A percentile compares a stretch with the other conserved stretches of the same genome.
Conservation (phyloP, 805 yeast species). For the Clavispora phyllophila region DNA sequence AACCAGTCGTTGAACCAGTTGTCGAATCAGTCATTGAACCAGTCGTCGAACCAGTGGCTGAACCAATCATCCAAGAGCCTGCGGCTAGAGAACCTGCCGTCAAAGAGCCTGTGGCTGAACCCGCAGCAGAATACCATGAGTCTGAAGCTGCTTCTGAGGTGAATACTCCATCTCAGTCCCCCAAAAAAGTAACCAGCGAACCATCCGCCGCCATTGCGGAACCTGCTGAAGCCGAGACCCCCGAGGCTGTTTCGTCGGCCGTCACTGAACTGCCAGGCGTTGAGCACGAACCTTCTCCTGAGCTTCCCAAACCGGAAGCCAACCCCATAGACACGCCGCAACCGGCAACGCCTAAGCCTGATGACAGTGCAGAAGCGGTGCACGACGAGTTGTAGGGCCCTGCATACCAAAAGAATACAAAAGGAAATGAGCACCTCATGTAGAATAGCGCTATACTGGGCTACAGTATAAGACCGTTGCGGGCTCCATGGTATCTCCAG, state of each 20-base stretch:
- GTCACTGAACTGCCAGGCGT: neutral
- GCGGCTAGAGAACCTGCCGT: too few relatives aligned
- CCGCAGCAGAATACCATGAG: too few relatives aligned
- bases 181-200: neutral
- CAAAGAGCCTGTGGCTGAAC: too few relatives aligned
- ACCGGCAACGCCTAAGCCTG: neutral
- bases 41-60: too few relatives aligned
- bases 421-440: too few relatives aligned
- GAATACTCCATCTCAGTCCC: neutral
- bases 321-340: neutral
- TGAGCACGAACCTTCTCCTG: neutral
- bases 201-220: neutral
- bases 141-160: neutral
- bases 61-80: too few relatives aligned
- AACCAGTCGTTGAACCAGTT: neutral
- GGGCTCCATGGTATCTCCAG: too few relatives aligned
- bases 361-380: constrained; percentile 1
- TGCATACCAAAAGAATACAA: neutral
- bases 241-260: neutral
- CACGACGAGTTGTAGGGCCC: constrained; percentile 4
- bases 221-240: neutral
- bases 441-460: too few relatives aligned
- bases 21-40: neutral
- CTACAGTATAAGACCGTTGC: too few relatives aligned
- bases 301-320: neutral